These are phyloP conservation scores for Colletotrichum orchidophilum DNA, from an alignment of 2,329 filamentous ascomycete genomes.

Conservation along the genomic window DNA sequence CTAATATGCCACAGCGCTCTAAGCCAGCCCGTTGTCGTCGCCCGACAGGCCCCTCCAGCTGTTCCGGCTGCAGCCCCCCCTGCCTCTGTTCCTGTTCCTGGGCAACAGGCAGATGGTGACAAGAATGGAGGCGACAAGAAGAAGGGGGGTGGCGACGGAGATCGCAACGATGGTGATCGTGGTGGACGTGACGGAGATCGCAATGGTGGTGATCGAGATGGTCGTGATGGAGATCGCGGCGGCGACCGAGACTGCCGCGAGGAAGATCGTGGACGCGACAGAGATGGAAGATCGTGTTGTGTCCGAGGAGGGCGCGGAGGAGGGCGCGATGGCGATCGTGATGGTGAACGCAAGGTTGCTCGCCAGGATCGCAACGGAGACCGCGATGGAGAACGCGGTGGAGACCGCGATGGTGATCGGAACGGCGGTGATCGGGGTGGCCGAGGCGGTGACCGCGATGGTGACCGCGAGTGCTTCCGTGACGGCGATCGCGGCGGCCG, in stretches of 20 bases:
- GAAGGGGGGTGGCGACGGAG: background rate
- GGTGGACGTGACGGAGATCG: background rate
- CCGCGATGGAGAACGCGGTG: background rate
- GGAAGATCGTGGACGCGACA: conserved; percentile 12
- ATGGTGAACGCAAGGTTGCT: background rate
- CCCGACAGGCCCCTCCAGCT: conserved; percentile 4
- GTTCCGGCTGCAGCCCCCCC: background rate
- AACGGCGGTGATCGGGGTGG: background rate
- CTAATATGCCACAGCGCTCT: conserved; percentile 9
- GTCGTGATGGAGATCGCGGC: background rate
- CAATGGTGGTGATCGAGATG: background rate
- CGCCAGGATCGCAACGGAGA: background rate
- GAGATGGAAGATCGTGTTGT: conserved; percentile 15
- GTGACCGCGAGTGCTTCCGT: background rate
- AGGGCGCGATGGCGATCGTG: background rate
- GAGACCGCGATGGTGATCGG: background rate
- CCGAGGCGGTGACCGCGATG: background rate
- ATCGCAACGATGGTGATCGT: background rate
- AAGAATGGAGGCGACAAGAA: background rate
- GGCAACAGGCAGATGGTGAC: background rate
- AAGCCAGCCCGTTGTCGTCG: background rate
- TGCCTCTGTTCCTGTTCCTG: background rate
- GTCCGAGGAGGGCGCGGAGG: background rate
- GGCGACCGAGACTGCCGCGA: conserved; percentile 2
- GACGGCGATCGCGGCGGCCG: background rate